Evolutionary conservation across 1,284 basidiomycete genomes (phyloP).

Genomic region (Puccinia hordei): DNA sequence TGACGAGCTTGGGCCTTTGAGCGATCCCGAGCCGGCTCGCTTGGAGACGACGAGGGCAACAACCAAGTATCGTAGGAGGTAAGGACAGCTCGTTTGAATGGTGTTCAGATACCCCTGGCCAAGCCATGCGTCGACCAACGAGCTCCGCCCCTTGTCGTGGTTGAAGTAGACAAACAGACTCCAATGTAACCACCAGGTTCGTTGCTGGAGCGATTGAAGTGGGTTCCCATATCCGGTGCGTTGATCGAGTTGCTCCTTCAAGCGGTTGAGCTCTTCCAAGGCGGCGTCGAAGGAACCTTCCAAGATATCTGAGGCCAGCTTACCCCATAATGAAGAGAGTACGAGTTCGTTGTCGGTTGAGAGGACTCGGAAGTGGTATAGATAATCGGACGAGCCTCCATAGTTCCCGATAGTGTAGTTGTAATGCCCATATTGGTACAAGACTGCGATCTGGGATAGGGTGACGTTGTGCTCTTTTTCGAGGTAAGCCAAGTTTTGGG

Average conservation of each 20-base stretch:
- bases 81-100: slow-evolving; percentile 92
- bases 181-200: slow-evolving; percentile 98
- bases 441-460: slow-evolving; percentile 88
- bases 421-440: slow-evolving; percentile 98
- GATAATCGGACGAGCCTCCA: slow-evolving; percentile 90
- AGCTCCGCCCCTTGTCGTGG: slow-evolving; percentile 85
- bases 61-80: slow-evolving; percentile 92
- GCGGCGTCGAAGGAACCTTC: slow-evolving; percentile 92
- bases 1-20: slow-evolving; percentile 44
- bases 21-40: slow-evolving; percentile 37
- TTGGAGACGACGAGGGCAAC: slow-evolving; percentile 83
- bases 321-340: slow-evolving; percentile 96
- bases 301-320: slow-evolving; percentile 93
- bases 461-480: slow-evolving; percentile 87
- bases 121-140: slow-evolving; percentile 93
- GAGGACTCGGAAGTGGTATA: slow-evolving; percentile 97
- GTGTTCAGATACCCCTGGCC: slow-evolving; percentile 89
- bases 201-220: slow-evolving; percentile 80
- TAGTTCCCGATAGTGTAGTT: slow-evolving; percentile 98
- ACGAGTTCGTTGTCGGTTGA: slow-evolving; percentile 88
- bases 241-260: slow-evolving; percentile 87
- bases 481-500: slow-evolving; percentile 89
- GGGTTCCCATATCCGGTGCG: slow-evolving; percentile 63
- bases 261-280: slow-evolving; percentile 86
- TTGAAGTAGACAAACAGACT: slow-evolving; percentile 98